A percentile compares a stretch with the other conserved stretches of the same genome.
These are phyloP conservation scores for Penicillium verrucosum DNA, from an alignment of 2,329 filamentous ascomycete species.

Conservation along the genomic window DNA sequence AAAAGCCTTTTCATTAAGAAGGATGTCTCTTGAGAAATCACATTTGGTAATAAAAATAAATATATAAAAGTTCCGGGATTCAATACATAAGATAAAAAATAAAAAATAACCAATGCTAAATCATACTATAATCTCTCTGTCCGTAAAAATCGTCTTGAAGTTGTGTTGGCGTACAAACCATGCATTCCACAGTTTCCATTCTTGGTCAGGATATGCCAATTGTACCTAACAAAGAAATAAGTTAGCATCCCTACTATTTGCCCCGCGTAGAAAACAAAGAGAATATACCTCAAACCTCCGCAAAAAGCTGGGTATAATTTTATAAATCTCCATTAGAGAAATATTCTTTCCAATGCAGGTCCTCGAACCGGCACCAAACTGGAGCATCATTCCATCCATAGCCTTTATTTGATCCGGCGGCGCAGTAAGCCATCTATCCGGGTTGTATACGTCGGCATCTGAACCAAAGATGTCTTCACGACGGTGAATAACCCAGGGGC, in stretches of 20 bases:
- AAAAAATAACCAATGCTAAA: too few relatives aligned
- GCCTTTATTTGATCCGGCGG: constrained; percentile 8
- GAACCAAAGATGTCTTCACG: constrained; percentile 65
- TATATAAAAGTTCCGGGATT: not conserved
- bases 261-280: too few relatives aligned
- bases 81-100: not conserved
- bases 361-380: constrained; percentile 29
- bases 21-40: not conserved
- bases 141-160: not conserved
- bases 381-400: constrained; percentile 13
- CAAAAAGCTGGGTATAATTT: constrained; percentile 26
- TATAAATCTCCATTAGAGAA: constrained; percentile 30
- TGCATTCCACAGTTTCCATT: constrained; percentile 1
- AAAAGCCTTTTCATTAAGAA: not conserved
- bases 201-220: not conserved
- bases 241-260: not conserved
- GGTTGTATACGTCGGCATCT: constrained; percentile 57
- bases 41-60: not conserved
- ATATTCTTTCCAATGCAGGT: constrained; percentile 32
- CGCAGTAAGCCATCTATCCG: constrained; percentile 17
- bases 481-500: constrained; percentile 71
- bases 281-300: constrained; percentile 20
- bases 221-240: not conserved
- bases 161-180: not conserved
- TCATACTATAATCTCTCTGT: not conserved